phyloP scores from a whole-genome alignment of 78 protist genomes.

The Dictyostelium purpureum region DNA sequence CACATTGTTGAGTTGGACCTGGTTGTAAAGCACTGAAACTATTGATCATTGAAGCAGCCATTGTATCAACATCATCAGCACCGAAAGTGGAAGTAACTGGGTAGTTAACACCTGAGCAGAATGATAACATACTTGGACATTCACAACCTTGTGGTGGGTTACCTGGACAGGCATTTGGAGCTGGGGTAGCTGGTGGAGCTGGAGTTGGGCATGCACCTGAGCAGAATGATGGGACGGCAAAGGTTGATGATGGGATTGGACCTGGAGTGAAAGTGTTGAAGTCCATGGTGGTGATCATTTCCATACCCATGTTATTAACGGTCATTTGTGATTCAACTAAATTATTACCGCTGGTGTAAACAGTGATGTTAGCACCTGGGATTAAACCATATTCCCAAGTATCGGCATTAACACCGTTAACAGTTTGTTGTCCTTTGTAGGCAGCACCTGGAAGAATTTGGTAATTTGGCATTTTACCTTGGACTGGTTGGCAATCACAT shows the following conservation, averaged over 20 bases:
- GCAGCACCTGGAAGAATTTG: constrained; percentile 28
- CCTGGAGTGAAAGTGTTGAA: constrained; percentile 7
- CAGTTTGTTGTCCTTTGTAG: background rate
- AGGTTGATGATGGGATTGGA: background rate
- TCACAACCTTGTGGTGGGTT: constrained; percentile 41
- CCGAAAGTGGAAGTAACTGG: background rate
- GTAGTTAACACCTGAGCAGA: constrained; percentile 37
- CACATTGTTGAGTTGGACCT: constrained; percentile 1
- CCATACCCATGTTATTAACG: background rate
- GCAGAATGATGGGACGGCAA: constrained; percentile 14
- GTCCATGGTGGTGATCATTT: background rate
- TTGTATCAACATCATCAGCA: background rate
- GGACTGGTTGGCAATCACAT: background rate
- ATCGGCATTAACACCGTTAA: constrained; percentile 11
- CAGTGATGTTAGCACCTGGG: background rate
- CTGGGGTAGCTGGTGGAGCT: constrained; percentile 38
- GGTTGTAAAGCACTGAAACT: background rate
- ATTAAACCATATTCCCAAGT: background rate
- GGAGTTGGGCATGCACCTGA: background rate
- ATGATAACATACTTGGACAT: background rate
- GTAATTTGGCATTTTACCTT: background rate
- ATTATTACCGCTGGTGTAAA: background rate
- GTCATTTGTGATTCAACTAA: background rate
- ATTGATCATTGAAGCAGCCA: background rate
- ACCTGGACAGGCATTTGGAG: constrained; percentile 33